Percentiles rank a stretch among this genome's conserved stretches.
Evolutionary conservation across 495 filamentous ascomycete species (phyloP).

Genomic region (Sordaria brevicollis): DNA sequence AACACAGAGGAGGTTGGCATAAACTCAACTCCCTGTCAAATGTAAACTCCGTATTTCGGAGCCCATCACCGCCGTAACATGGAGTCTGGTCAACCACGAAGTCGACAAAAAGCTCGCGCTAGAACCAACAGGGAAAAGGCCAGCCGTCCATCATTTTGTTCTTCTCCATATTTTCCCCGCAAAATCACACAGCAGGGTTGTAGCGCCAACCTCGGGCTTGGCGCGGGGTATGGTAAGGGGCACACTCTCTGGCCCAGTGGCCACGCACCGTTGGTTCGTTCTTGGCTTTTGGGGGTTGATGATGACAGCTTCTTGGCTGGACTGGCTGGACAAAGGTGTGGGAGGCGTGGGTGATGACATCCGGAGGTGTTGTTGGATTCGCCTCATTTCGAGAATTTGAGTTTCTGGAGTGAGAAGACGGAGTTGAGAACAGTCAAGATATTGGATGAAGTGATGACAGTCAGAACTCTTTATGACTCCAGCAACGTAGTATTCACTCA

Average conservation of each 20-base stretch:
- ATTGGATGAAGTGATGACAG: neutral
- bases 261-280: neutral
- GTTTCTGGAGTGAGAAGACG: neutral
- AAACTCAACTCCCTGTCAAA: neutral
- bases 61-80: neutral
- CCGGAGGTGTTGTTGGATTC: neutral
- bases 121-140: neutral
- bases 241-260: neutral
- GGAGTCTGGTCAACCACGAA: no score
- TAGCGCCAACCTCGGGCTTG: neutral
- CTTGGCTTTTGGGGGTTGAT: neutral
- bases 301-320: neutral
- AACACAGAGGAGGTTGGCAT: neutral
- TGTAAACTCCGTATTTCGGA: neutral
- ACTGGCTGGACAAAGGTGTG: neutral
- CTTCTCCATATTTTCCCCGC: neutral
- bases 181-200: neutral
- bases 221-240: neutral
- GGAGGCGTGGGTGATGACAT: neutral
- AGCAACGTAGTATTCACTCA: neutral
- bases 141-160: neutral
- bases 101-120: neutral
- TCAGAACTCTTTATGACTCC: neutral
- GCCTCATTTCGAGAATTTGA: neutral
- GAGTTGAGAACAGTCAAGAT: no score